A percentile compares a stretch with the other conserved stretches of the same genome.
phyloP scores from a whole-genome alignment of 495 filamentous ascomycete species.

The Pseudevernia furfuracea region DNA sequence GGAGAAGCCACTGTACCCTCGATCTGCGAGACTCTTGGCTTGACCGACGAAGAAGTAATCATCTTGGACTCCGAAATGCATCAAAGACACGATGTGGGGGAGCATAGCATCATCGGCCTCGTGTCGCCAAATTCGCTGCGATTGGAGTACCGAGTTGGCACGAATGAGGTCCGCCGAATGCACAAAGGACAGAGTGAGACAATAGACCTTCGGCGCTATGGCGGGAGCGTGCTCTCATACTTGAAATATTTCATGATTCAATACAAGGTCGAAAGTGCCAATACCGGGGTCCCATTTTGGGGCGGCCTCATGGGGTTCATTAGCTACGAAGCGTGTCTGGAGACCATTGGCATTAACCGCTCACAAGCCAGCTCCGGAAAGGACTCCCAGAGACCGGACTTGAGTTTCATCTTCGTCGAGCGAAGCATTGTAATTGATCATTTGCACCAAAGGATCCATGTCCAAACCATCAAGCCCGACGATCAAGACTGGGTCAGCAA shows the following conservation, averaged over 20 bases:
- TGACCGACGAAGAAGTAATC: conserved; percentile 37
- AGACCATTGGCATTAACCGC: conserved; percentile 45
- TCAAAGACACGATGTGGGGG: conserved; percentile 42
- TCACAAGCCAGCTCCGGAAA: conserved; percentile 11
- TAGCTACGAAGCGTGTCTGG: conserved; percentile 78
- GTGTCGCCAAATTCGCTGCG: conserved; percentile 44
- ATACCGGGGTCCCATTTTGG: conserved; percentile 57
- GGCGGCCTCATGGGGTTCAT: conserved; percentile 87
- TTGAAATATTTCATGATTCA: conserved; percentile 51
- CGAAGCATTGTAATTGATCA: conserved; percentile 79
- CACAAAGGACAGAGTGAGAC: conserved; percentile 20
- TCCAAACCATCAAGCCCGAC: conserved; percentile 51
- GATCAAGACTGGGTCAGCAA: conserved; percentile 40
- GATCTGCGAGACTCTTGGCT: conserved; percentile 41
- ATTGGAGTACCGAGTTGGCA: conserved; percentile 46
- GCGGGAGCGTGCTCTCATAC: conserved; percentile 44
- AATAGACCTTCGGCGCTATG: conserved; percentile 28
- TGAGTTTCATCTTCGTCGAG: conserved; percentile 69
- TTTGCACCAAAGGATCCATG: conserved; percentile 45
- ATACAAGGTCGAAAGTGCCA: conserved; percentile 39
- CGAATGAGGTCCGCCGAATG: conserved; percentile 28
- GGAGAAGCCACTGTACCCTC: conserved; percentile 37
- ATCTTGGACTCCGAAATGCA: conserved; percentile 46
- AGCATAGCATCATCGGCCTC: conserved; percentile 61
- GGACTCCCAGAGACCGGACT: conserved; percentile 44